These are phyloP conservation scores for Sporodiniella umbellata DNA, from an alignment of 371 early-diverging fungal species.

Conservation along the genomic window DNA sequence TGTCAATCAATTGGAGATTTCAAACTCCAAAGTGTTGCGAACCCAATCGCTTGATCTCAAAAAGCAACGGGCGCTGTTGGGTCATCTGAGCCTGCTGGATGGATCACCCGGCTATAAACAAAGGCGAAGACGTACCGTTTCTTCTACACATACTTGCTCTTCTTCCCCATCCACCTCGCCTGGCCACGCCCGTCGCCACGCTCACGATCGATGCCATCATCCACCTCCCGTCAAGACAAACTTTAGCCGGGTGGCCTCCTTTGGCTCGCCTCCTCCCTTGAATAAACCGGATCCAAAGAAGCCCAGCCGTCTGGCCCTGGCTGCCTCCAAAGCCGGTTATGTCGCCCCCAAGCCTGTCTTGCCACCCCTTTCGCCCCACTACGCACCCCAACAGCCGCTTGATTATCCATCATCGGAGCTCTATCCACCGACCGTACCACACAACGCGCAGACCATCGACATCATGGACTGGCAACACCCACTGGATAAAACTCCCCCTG, in stretches of 20 bases:
- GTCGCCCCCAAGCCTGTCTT: slow-evolving; percentile 10
- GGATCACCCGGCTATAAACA: slow-evolving; percentile 73
- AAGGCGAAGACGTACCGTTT: slow-evolving; percentile 62
- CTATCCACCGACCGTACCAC: neutral
- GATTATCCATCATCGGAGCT: too few relatives aligned
- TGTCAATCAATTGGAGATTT: slow-evolving; percentile 29
- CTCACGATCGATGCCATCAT: slow-evolving; percentile 26
- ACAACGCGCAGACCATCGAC: too few relatives aligned
- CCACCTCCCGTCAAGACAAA: slow-evolving; percentile 15
- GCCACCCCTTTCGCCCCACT: neutral
- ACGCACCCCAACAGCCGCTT: too few relatives aligned
- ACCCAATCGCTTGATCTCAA: slow-evolving; percentile 37
- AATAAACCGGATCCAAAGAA: neutral
- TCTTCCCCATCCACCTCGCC: slow-evolving; percentile 7
- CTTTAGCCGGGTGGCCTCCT: neutral
- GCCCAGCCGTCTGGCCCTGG: slow-evolving; percentile 34
- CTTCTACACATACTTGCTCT: slow-evolving; percentile 37
- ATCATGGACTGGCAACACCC: too few relatives aligned
- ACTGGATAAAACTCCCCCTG: too few relatives aligned
- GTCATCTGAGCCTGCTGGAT: slow-evolving; percentile 63
- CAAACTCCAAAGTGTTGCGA: slow-evolving; percentile 9
- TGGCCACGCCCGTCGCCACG: slow-evolving; percentile 19
- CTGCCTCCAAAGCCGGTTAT: slow-evolving; percentile 31
- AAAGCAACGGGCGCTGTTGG: slow-evolving; percentile 49
- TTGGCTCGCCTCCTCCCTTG: neutral